Conservation (phyloP, 176 grass and related monocot genomes). For the Elaeis guineensis region DNA sequence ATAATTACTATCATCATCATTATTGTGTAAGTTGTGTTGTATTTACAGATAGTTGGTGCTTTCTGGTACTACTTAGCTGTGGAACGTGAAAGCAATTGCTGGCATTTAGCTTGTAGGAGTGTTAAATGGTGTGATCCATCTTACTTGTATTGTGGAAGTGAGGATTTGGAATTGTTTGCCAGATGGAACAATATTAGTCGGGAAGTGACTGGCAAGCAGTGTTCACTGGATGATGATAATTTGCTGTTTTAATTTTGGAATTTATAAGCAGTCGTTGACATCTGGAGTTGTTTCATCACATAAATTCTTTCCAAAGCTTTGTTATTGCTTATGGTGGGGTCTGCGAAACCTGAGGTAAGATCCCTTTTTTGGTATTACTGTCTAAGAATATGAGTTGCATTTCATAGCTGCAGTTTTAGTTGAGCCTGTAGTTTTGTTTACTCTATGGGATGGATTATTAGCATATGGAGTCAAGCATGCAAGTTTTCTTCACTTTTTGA, state of each 20-base stretch:
- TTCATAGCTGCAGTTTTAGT: no score
- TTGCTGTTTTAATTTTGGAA: slow-evolving; percentile 54
- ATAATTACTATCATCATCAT: background rate
- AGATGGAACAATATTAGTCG: slow-evolving; percentile 24
- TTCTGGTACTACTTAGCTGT: slow-evolving; percentile 82
- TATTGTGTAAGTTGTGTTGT: background rate
- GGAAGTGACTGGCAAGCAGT: slow-evolving; percentile 13
- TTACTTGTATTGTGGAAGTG: slow-evolving; percentile 55
- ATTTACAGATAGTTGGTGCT: slow-evolving; percentile 78
- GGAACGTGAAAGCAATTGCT: slow-evolving; percentile 57
- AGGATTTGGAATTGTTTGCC: slow-evolving; percentile 13
- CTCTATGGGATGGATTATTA: no score
- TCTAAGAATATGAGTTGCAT: no score
- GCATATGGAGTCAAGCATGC: no score
- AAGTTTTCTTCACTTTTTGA: no score
- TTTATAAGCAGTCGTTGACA: slow-evolving; percentile 42
- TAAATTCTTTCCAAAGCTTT: slow-evolving; percentile 66
- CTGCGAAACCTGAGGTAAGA: slow-evolving; percentile 71
- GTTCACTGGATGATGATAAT: background rate
- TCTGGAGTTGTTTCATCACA: slow-evolving; percentile 46
- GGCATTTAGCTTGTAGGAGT: slow-evolving; percentile 32
- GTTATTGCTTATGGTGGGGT: slow-evolving; percentile 99
- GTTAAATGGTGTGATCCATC: slow-evolving; percentile 6
- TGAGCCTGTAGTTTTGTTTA: no score
- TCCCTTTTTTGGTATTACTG: background rate